Conservation (phyloP, 768 basidiomycete genomes). For the Heimioporus sp. region DNA sequence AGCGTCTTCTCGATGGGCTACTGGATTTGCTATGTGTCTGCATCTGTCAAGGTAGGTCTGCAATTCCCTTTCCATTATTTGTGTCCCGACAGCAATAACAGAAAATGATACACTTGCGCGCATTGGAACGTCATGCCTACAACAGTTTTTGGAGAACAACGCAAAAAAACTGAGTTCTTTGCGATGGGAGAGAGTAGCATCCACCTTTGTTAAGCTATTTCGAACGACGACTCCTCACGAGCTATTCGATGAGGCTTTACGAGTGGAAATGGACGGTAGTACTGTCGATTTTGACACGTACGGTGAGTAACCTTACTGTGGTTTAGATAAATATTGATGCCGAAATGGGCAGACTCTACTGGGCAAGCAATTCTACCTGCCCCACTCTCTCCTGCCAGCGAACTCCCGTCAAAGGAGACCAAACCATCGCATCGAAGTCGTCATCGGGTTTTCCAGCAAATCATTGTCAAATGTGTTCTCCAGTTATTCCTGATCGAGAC, state of each 20-base stretch:
- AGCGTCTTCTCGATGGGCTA: conserved; percentile 89
- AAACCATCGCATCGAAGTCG: conserved; percentile 66
- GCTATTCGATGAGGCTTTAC: conserved; percentile 87
- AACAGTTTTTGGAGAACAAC: conserved; percentile 93
- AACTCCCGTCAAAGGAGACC: conserved; percentile 45
- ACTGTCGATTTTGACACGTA: conserved; percentile 54
- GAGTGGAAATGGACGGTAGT: conserved; percentile 74
- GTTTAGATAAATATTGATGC: conserved; percentile 8
- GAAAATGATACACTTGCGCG: conserved; percentile 98
- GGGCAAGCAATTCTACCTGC: conserved; percentile 78
- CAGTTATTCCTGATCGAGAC: conserved; percentile 96
- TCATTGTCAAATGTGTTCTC: conserved; percentile 99
- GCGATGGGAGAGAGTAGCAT: conserved; percentile 90
- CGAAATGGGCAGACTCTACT: conserved; percentile 43
- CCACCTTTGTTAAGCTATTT: conserved; percentile 95
- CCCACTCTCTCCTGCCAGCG: conserved; percentile 77
- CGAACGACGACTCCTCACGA: conserved; percentile 97
- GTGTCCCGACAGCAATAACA: conserved; percentile 31
- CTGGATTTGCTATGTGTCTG: conserved; percentile 92
- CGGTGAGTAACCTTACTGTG: conserved; percentile 16
- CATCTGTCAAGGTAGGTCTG: conserved; percentile 87
- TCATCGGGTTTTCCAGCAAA: conserved; percentile 91
- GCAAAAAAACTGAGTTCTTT: conserved; percentile 78
- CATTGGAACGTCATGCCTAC: conserved; percentile 96
- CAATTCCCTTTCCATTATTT: not conserved